Conservation (phyloP, 345 rosid species). For the Leavenworthia alabamica region DNA sequence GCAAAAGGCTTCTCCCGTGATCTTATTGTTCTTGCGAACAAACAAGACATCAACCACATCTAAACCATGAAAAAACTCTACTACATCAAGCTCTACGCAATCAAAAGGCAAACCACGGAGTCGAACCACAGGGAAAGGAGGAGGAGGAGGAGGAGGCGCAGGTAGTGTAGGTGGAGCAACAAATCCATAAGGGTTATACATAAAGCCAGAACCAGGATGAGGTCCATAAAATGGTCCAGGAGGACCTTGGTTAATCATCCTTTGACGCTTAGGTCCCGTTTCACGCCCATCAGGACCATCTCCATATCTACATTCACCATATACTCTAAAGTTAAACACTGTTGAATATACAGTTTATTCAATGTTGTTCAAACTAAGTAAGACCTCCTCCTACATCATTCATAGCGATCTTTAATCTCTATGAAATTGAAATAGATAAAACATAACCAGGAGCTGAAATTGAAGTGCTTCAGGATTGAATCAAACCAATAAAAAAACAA, state of each 20-base stretch:
- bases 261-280: conserved; percentile 84
- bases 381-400: neutral
- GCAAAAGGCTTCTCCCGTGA: conserved; percentile 92
- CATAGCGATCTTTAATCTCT: too few relatives aligned
- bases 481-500: neutral
- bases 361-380: neutral
- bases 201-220: conserved; percentile 63
- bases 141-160: conserved; percentile 35
- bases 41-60: conserved; percentile 90
- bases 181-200: conserved; percentile 47
- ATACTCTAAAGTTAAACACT: neutral
- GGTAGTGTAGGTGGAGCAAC: too few relatives aligned
- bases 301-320: conserved; percentile 35
- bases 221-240: conserved; percentile 58
- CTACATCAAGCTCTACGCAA: conserved; percentile 75
- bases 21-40: conserved; percentile 70
- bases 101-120: conserved; percentile 94
- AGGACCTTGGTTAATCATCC: conserved; percentile 74
- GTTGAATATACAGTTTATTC: too few relatives aligned
- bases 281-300: conserved; percentile 76
- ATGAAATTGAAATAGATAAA: neutral
- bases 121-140: conserved; percentile 88
- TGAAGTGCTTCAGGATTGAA: neutral
- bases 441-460: neutral
- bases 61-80: conserved; percentile 80